Base-by-base conservation (phyloP, 2,329 filamentous ascomycete species). In the Hysterium pulicare region DNA sequence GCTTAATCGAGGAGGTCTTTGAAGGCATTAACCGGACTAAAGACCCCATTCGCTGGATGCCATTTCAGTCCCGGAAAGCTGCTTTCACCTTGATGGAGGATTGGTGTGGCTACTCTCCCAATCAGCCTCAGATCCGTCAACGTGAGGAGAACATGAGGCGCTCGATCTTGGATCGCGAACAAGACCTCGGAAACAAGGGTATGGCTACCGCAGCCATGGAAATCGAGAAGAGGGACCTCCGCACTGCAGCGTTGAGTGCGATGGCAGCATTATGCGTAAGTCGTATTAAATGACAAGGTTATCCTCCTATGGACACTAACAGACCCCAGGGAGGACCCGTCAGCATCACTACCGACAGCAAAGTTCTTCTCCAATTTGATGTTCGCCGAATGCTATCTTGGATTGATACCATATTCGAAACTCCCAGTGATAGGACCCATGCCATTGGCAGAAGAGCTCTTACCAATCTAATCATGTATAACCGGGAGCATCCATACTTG, bases 81-180 rank as follows among this genome's bases (percentile, higher is more conserved):
- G 87, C 91, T 0, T 98, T 98, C 61, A 84, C 90, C 0, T 72
- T 98, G 36, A 97, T 98, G 90, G 93, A 98, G 67, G 91, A 97
- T 51, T 98, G 94, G 94, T 98, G 93, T 62, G 93, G 93, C 2
- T 96, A 94, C 64, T 95, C 90, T 6, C 89, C 90, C 0, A 95
- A 96, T 50, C 89, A 94, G 61, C 76, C 72, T 11, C 87, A 94
- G 50, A 87, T 95, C 31, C 81, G 84, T 4, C 83, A 84, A 44
- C 79, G 89, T 47, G 90, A 96, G 66, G 86, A 95, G 48, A 86
- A 81, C 26, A 94, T 96, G 84, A 79, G 88, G 33, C 86, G 90
- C 53, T 88, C 87, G 2, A 77, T 93, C 51, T 83, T 95, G 26
- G 83, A 91, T 40, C 85, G 89, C 42, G 87, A 93, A 46, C 72